Base-by-base conservation (phyloP, 2,329 filamentous ascomycete species). In the Diaporthe caulivora region DNA sequence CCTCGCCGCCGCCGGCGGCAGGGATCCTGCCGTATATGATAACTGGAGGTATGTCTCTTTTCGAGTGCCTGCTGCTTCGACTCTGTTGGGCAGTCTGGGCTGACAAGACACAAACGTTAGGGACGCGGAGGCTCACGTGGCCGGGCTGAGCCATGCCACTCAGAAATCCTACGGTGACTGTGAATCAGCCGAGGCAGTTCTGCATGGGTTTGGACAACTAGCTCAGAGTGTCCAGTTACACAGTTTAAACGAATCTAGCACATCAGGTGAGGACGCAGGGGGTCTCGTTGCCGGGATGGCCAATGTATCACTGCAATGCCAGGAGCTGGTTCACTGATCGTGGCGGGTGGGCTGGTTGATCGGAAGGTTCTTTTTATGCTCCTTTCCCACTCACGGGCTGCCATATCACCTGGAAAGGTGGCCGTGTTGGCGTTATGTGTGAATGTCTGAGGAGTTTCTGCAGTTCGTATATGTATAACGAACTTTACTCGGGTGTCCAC, bases 151-250 rank as follows among this genome's bases (percentile, higher is more conserved):
- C 10, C 31, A 49, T 24, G 29, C 60, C 6, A 34, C 60, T 0
- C 11, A 34, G 26, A 49, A 64, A 37, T 49, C 26, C 15, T 65
- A 49, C 9, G 26, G 18, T 24, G 42, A 49, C 21, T 21, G 11
- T 17, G 18, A 65, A 44, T 37, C 26, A 9, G 60, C 60, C 4
- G 29, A 49, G 11, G 60, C 42, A 26, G 42, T 34, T 10, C 11
- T 47, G 31, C 31, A n/a, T n/a, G 31, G 10, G 1, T 13, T 57
- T 17, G 31, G 31, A 7, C 3, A 57, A 18, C 21, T 24, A 15
- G 4, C 1, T n/a, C 21, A 37, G 54, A 7, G 15, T 3, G 9
- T 13, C n/a, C 0, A 24, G 2, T 2, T 8, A 9, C 4, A 21
- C 34, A 24, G 3, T 24, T 1, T 17, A 34, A 24, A 8, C n/a